Evolutionary conservation across 257 asterid species (phyloP), one percentile per base, ranked within the genome.

Genomic region (Thymus quinquecostatus): DNA sequence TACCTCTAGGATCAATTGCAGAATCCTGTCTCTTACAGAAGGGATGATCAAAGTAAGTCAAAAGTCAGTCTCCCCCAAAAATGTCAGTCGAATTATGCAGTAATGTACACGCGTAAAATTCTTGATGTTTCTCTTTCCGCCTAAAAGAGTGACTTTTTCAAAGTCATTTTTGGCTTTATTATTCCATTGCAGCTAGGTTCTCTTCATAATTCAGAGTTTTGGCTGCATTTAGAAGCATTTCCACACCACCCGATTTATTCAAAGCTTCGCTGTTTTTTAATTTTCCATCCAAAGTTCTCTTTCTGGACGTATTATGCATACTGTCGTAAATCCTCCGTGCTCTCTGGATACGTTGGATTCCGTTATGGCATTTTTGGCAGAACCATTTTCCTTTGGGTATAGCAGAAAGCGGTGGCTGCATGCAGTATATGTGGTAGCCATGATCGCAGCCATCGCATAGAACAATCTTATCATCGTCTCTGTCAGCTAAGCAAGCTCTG

Each of bases 391-490:
- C 95, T 63, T 33, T 59, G 1, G 98, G 97, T 51, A 92, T 77
- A 33, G 72, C 50, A 54, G 80, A 45, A 10, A 65, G 87, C 10
- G 95, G 95, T 4, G 98, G 98, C 47, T 79, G 76, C 96, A 87
- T 78, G 79, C 97, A 92, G 77, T 88, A 92, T 29, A 86, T 81
- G 73, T 92, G 98, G 64, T 90, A 90, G 1, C 95, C 98, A 47
- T 84, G 87, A 81, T 92, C 98, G 73, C 97, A 92, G 34, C 95
- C 88, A 66, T 92, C 98, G 62, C 98, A 92, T n/a, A 90, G 60
- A 64, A 92, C 95, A 53, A 88, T 88, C 82, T 90, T 86, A 68
- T 87, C 92, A 71, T 92, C 97, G 41, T 92, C 96, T 68, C 75
- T 65, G 79, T 92, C 95, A 14, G 78, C 67, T 44, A 84, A 83